Base-by-base conservation (phyloP, 2,329 filamentous ascomycete genomes). In the Paracoccidioides brasiliensis region DNA sequence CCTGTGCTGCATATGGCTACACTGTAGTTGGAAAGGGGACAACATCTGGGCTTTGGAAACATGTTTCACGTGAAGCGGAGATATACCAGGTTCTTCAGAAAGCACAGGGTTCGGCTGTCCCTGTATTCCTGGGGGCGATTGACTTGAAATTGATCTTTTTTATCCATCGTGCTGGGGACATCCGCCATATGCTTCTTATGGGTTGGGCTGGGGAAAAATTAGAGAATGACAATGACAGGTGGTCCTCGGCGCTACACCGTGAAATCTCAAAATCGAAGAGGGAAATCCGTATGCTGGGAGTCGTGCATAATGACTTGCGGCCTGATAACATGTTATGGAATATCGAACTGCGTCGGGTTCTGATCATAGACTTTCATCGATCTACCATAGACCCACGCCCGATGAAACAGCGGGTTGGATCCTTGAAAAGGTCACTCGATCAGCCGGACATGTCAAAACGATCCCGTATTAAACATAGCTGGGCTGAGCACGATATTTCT, bases 141-240 rank as follows among this genome's bases (percentile, higher is more conserved):
- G 22, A 22, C 22, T 22, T 22, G 22, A 22, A 22, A 22, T 22
- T 65, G 62, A 58, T 59, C 30, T 67, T 65, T 44, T 68, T 67
- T 50, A 59, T 67, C 7, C 55, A 68, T 57, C 59, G 63, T 1
- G 63, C 60, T 53, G 60, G 64, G 40, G 43, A 61, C 28, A 67
- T 67, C 50, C 60, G 59, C 5, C 60, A 68, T 55, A 67, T 68
- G 61, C 60, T 69, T 3, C 55, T 69, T 0, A 67, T 69, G 63
- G 63, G 38, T 35, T 69, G 62, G 64, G 64, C 58, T 10, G 61
- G 60, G 28, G 60, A 60, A 32, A 53, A n/a, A 38, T 54, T 59
- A 30, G 44, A 51, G 37, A 22, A 43, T 6, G 35, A 7, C 35
- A 37, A 37, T 3, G 22, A 22, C 22, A 22, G 22, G 22, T 1